A percentile compares a stretch with the other conserved stretches of the same genome.
Conservation (phyloP, 2,329 filamentous ascomycete genomes). For the Trichoderma sp. region DNA sequence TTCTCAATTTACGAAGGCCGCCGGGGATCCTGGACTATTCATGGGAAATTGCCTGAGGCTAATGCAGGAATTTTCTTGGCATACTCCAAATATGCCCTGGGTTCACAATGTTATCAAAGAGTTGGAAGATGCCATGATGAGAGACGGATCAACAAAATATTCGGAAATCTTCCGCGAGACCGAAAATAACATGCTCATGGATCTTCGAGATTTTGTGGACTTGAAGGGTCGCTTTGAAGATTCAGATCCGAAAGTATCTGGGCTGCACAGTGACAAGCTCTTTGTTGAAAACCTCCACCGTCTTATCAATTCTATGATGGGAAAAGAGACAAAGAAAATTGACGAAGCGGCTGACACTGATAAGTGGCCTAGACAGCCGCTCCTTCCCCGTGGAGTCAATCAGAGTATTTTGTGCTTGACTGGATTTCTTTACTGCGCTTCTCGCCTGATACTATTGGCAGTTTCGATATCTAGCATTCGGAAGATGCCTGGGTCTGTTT, state of each 20-base stretch:
- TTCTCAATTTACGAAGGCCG: neutral
- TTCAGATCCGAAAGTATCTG: neutral
- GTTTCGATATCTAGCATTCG: neutral
- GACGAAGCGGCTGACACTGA: neutral
- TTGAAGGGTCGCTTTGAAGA: neutral
- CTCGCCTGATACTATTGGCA: neutral
- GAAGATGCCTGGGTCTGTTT: conserved; percentile 2
- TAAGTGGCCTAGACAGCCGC: neutral
- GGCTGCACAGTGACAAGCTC: neutral
- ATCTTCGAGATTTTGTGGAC: neutral
- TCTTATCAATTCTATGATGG: neutral
- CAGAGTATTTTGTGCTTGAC: neutral
- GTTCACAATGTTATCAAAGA: neutral
- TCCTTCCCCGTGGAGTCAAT: neutral
- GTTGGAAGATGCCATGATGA: neutral
- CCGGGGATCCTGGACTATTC: neutral
- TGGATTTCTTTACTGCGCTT: neutral
- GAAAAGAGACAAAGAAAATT: neutral
- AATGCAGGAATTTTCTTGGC: neutral
- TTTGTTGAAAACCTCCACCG: neutral
- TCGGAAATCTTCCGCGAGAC: neutral
- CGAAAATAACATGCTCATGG: neutral
- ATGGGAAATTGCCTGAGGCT: neutral
- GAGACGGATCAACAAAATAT: neutral
- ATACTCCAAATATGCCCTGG: neutral